Evolutionary conservation across 345 rosid genomes (phyloP).

Genomic region (Lumnitzera racemosa): DNA sequence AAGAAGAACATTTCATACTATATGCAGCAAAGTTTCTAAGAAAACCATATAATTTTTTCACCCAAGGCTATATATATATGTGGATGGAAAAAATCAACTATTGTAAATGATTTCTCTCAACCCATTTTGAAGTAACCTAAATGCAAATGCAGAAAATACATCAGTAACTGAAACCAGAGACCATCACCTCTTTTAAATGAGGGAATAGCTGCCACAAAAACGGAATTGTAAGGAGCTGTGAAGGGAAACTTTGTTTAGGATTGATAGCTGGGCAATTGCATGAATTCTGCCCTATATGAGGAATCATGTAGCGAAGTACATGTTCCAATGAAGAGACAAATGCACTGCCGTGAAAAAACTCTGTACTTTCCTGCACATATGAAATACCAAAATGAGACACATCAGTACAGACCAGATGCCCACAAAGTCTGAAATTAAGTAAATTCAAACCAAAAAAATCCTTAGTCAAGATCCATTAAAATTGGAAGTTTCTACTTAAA

Average conservation of each 20-base stretch:
- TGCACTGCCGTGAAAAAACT: constrained; percentile 15
- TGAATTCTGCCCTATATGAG: constrained; percentile 58
- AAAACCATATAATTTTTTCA: too few relatives aligned
- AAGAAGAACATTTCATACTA: too few relatives aligned
- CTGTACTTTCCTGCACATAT: constrained; percentile 47
- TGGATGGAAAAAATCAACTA: too few relatives aligned
- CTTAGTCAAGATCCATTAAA: too few relatives aligned
- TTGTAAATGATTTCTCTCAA: too few relatives aligned
- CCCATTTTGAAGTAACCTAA: too few relatives aligned
- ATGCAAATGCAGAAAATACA: background rate
- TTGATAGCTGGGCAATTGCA: constrained; percentile 63
- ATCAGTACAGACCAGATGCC: background rate
- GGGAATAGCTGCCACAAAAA: constrained; percentile 82
- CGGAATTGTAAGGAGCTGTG: constrained; percentile 84
- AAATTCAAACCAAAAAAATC: background rate
- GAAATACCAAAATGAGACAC: background rate
- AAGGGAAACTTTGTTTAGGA: constrained; percentile 65
- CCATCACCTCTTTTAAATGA: constrained; percentile 59
- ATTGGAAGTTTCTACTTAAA: too few relatives aligned
- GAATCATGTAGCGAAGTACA: constrained; percentile 42
- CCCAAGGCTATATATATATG: too few relatives aligned
- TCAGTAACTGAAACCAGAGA: background rate
- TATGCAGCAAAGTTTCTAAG: too few relatives aligned
- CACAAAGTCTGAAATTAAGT: too few relatives aligned
- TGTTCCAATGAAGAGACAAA: constrained; percentile 54